These are phyloP conservation scores for Pontederia paniculata DNA, from an alignment of 176 grass and related monocot genomes.

Conservation along the genomic window DNA sequence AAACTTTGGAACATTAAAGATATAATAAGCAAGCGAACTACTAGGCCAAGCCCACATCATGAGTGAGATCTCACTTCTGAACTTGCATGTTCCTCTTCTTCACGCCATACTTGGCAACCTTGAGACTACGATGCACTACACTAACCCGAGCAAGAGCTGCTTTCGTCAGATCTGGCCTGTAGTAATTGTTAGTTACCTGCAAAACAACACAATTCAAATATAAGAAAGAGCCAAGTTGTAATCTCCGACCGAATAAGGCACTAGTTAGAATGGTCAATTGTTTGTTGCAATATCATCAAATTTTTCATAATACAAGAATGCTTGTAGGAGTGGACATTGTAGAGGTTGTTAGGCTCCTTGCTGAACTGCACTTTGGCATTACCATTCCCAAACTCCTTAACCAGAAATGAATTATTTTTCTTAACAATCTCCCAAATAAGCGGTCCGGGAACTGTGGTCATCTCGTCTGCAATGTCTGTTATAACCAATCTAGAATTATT, in stretches of 20 bases:
- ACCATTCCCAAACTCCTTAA: slow-evolving; percentile 85
- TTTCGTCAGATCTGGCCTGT: slow-evolving; percentile 86
- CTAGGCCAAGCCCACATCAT: no score
- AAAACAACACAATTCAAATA: neutral
- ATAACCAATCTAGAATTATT: neutral
- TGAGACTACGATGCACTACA: slow-evolving; percentile 56
- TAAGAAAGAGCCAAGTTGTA: neutral
- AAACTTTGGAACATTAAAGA: no score
- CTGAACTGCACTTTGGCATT: slow-evolving; percentile 88
- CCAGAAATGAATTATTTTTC: slow-evolving; percentile 74
- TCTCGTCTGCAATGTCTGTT: slow-evolving; percentile 21
- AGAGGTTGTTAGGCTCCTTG: slow-evolving; percentile 97
- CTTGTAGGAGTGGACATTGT: slow-evolving; percentile 92
- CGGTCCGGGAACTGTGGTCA: slow-evolving; percentile 58
- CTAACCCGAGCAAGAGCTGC: slow-evolving; percentile 53
- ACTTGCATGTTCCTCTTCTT: slow-evolving; percentile 92
- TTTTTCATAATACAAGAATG: slow-evolving; percentile 36
- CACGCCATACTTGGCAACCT: slow-evolving; percentile 61
- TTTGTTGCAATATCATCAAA: no score
- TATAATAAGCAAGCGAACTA: no score
- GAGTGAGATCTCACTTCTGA: no score
- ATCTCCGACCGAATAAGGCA: neutral
- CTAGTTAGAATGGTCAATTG: no score
- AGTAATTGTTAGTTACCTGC: slow-evolving; percentile 59
- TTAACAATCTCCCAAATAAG: slow-evolving; percentile 91